phyloP scores from a whole-genome alignment of 495 filamentous ascomycete genomes.

The Cercophora sp. region DNA sequence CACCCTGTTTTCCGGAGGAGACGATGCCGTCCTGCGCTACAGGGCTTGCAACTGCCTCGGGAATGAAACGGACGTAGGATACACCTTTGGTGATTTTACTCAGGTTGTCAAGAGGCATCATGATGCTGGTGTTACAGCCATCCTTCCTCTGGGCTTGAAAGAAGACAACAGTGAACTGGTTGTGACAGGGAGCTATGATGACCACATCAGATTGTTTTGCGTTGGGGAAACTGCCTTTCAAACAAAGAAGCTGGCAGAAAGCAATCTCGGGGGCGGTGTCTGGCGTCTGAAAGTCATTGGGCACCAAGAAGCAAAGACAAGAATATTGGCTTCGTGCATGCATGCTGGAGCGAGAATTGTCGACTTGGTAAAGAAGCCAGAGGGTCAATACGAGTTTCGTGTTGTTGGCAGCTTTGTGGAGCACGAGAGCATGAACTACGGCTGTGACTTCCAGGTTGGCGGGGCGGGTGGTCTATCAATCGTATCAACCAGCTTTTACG shows the following conservation, averaged over 20 bases:
- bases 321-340: constrained; percentile 89
- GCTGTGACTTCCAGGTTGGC: constrained; percentile 63
- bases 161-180: constrained; percentile 49
- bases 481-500: constrained; percentile 88
- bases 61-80: constrained; percentile 22
- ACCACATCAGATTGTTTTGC: constrained; percentile 64
- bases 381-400: constrained; percentile 55
- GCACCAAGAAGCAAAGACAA: constrained; percentile 25
- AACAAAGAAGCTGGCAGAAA: constrained; percentile 54
- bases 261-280: constrained; percentile 76
- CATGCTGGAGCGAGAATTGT: constrained; percentile 76
- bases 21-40: constrained; percentile 53
- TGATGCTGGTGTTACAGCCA: constrained; percentile 81
- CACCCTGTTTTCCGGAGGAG: constrained; percentile 61
- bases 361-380: constrained; percentile 19
- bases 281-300: constrained; percentile 74
- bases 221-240: constrained; percentile 38
- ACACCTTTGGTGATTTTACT: constrained; percentile 35
- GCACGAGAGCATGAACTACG: constrained; percentile 96
- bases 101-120: constrained; percentile 50
- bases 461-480: constrained; percentile 36
- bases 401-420: constrained; percentile 74
- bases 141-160: constrained; percentile 59
- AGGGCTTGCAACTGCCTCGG: constrained; percentile 19
- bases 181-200: constrained; percentile 91